These are phyloP conservation scores for Tetracladium setigerum DNA, from an alignment of 495 filamentous ascomycete species.

Conservation along the genomic window DNA sequence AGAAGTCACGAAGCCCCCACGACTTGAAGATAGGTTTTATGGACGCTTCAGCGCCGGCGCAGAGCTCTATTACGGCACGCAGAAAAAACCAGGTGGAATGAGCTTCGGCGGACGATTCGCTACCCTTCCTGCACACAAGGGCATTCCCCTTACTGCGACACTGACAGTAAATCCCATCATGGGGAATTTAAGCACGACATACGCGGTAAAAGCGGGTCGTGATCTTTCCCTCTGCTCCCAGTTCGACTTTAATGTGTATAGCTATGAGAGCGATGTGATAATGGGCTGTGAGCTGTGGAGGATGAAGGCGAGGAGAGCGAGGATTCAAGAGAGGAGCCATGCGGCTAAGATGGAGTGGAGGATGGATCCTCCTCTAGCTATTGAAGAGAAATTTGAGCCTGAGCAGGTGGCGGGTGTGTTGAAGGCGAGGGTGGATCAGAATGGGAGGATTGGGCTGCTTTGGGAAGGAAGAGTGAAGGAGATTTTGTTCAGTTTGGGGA, in stretches of 20 bases:
- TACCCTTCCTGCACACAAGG: conserved; percentile 79
- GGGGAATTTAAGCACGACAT: conserved; percentile 82
- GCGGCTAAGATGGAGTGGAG: conserved; percentile 49
- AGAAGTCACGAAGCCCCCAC: conserved; percentile 17
- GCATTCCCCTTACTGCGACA: conserved; percentile 86
- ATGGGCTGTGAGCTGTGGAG: conserved; percentile 88
- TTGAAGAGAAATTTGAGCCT: conserved; percentile 20
- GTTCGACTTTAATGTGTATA: conserved; percentile 97
- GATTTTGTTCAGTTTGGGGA: conserved; percentile 82
- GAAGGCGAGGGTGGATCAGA: conserved; percentile 81
- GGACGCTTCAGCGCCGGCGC: conserved; percentile 75
- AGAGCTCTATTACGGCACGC: conserved; percentile 86
- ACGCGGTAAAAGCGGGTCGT: conserved; percentile 76
- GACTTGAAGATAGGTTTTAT: conserved; percentile 41
- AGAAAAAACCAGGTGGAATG: conserved; percentile 84
- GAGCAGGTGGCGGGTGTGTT: conserved; percentile 78
- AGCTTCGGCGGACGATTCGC: conserved; percentile 76
- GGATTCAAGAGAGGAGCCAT: conserved; percentile 38
- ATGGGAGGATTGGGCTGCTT: conserved; percentile 71
- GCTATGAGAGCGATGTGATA: conserved; percentile 89
- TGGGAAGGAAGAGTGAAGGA: conserved; percentile 96
- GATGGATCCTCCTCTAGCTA: conserved; percentile 23
- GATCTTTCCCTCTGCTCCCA: conserved; percentile 78
- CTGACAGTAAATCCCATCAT: conserved; percentile 87
- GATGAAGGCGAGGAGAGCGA: conserved; percentile 27